Base-by-base conservation (phyloP, 768 basidiomycete species). In the Coprinopsis sp. region DNA sequence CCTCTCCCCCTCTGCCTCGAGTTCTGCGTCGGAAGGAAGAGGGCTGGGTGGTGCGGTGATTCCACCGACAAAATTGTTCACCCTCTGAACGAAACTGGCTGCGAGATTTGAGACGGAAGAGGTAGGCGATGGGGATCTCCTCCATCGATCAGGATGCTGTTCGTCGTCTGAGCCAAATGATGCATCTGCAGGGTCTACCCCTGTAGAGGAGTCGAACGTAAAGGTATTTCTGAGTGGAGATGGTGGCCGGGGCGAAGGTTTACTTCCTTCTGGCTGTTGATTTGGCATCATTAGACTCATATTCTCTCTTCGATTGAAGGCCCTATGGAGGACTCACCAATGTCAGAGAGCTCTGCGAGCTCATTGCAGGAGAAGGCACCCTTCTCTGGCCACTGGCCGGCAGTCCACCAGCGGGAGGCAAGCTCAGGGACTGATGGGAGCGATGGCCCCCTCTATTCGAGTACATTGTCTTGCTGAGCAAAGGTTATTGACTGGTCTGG, bases 1-100 rank as follows among this genome's bases (percentile, higher is more conserved):
- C 22, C 79, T 69, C 49, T 84, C 77, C 7, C 87, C 88, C 51
- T 90, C 84, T 2, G 85, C 87, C 64, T 91, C 89, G 7, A 92
- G 64, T 58, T 92, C 86, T 1, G 83, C 86, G 57, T 90, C 87
- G 2, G 82, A 78, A 2, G 77, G 85, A 56, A 74, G 63, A 4
- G 54, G 53, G 25, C 57, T 53, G 6, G 68, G 63, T 6, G 70
- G 71, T 13, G 67, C 67, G 5, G 73, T 64, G 3, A 77, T 74
- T 36, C 72, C 74, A 33, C 71, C 76, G 47, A 90, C 77, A 47
- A 89, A 69, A 14, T 76, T 76, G 33, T 80, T 79, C n/a, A 91
- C 79, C 30, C 82, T 77, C 51, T 87, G 83, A 5, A 85, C 86
- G 47, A 91, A 74, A 63, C 74, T 84, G 13, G 84, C 73, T 33